phyloP scores from a whole-genome alignment of 208 protist species.

The Crithidia thermophila region DNA sequence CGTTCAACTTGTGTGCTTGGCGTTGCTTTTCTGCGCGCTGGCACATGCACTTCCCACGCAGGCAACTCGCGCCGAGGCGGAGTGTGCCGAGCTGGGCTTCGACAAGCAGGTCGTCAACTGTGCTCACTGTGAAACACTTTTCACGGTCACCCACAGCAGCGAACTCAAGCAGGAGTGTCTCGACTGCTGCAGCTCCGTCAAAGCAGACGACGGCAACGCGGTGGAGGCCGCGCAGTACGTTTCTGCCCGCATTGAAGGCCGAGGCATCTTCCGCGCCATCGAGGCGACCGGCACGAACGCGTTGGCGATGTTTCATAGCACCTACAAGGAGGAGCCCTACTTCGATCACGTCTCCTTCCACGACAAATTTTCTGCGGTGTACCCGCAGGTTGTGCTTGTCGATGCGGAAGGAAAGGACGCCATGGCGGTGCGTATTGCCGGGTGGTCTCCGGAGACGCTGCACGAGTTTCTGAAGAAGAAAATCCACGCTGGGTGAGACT shows the following conservation, averaged over 20 bases:
- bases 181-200: slow-evolving; percentile 40
- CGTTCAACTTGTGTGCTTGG: neutral
- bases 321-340: slow-evolving; percentile 17
- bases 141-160: slow-evolving; percentile 39
- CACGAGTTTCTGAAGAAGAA: slow-evolving; percentile 43
- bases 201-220: neutral
- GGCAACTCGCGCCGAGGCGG: slow-evolving; percentile 3
- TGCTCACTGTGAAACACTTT: slow-evolving; percentile 38
- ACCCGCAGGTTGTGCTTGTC: slow-evolving; percentile 32
- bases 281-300: neutral
- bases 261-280: neutral
- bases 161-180: slow-evolving; percentile 54
- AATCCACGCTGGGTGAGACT: slow-evolving; percentile 2
- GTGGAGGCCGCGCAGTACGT: neutral
- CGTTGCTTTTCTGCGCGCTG: neutral
- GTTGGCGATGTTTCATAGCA: slow-evolving; percentile 14
- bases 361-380: neutral
- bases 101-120: slow-evolving; percentile 37
- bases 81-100: slow-evolving; percentile 55
- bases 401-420: slow-evolving; percentile 10
- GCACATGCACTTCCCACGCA: neutral
- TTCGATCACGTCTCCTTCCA: slow-evolving; percentile 19
- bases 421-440: slow-evolving; percentile 27
- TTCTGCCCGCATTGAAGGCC: slow-evolving; percentile 16
- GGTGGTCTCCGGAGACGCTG: slow-evolving; percentile 38